Conservation (phyloP, 2,329 filamentous ascomycete species). For the Paramyrothecium sp. region DNA sequence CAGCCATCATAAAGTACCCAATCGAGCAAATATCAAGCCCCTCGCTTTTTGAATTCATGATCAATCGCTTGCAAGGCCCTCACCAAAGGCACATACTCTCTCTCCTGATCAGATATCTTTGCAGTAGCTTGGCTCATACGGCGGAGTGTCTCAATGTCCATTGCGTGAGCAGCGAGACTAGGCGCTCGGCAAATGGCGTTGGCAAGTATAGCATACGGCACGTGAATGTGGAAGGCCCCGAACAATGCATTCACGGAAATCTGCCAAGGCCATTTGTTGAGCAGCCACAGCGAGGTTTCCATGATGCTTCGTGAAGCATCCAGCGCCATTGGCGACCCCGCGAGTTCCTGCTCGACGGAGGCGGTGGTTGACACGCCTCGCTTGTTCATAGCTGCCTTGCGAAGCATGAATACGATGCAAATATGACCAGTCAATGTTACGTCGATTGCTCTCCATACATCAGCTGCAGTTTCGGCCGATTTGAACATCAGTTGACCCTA, state of each 20-base stretch:
- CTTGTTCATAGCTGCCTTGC: slow-evolving; percentile 24
- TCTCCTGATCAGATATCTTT: background rate
- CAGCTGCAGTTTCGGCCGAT: slow-evolving; percentile 13
- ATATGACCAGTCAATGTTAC: slow-evolving; percentile 26
- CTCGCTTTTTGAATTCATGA: too few species aligned
- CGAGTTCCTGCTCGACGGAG: background rate
- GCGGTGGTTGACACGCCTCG: slow-evolving; percentile 12
- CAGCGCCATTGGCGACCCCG: background rate
- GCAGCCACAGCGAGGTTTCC: background rate
- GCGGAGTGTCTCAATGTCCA: background rate
- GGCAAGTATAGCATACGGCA: background rate
- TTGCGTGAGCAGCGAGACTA: background rate
- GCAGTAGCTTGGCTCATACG: background rate
- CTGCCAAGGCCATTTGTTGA: background rate
- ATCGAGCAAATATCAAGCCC: too few species aligned
- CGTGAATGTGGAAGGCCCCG: background rate
- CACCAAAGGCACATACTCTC: background rate
- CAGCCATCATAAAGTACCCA: too few species aligned
- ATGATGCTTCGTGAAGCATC: background rate
- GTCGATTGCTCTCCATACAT: slow-evolving; percentile 24
- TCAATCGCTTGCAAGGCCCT: background rate
- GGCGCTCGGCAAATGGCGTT: background rate
- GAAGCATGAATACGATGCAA: slow-evolving; percentile 31
- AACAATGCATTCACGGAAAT: background rate
- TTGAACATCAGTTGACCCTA: slow-evolving; percentile 22